Percentiles rank a stretch among this genome's conserved stretches.
Evolutionary conservation across 2,329 filamentous ascomycete species (phyloP).

Genomic region (Apiospora sp.): DNA sequence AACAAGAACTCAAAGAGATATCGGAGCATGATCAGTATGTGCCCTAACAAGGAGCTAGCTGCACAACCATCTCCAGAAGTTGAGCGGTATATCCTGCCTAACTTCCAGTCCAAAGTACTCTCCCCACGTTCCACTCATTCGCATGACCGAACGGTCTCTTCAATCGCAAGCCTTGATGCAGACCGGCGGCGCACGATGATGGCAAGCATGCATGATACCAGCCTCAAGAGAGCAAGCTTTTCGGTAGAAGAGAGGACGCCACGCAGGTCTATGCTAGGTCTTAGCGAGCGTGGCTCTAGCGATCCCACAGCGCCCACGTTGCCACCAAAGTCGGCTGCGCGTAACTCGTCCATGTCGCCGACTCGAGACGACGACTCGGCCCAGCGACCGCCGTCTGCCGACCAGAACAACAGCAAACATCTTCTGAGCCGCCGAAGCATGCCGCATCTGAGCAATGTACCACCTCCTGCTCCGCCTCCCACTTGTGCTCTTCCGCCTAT

Average conservation of each 20-base stretch:
- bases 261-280: background rate
- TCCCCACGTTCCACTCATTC: background rate
- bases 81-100: conserved; percentile 13
- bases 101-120: background rate
- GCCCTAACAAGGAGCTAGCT: conserved; percentile 8
- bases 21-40: conserved; percentile 26
- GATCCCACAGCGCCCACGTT: background rate
- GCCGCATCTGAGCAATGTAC: conserved; percentile 31
- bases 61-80: conserved; percentile 10
- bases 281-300: background rate
- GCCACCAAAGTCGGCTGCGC: background rate
- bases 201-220: background rate
- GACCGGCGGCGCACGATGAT: conserved; percentile 14
- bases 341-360: conserved; percentile 15
- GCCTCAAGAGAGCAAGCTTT: conserved; percentile 13
- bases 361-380: conserved; percentile 18
- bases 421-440: conserved; percentile 29
- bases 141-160: conserved; percentile 13
- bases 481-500: conserved; percentile 32
- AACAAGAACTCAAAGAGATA: conserved; percentile 23
- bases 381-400: background rate
- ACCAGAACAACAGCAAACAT: conserved; percentile 22
- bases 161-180: conserved; percentile 8
- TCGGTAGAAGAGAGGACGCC: conserved; percentile 14
- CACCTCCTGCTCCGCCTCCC: conserved; percentile 29